These are phyloP conservation scores for Saccharomyces hybrid DNA, from an alignment of 1,139 yeast genomes.

Conservation along the genomic window DNA sequence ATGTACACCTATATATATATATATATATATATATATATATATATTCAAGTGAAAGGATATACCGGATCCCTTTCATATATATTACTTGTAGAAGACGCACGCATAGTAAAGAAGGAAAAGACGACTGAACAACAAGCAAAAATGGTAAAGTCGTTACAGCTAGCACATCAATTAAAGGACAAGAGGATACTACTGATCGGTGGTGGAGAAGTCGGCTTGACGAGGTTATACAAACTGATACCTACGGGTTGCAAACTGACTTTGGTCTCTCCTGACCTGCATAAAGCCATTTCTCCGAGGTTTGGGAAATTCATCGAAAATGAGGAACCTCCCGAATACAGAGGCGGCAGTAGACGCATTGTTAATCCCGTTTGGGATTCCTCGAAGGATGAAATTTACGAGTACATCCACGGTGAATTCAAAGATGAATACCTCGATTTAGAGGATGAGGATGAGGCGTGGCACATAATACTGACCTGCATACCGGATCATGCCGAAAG, in stretches of 20 bases:
- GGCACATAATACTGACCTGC: constrained; percentile 27
- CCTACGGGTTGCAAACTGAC: constrained; percentile 31
- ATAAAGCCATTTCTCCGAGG: constrained; percentile 10
- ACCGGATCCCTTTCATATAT: neutral
- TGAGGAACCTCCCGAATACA: constrained; percentile 3
- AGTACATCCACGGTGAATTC: constrained; percentile 13
- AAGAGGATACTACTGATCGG: constrained; percentile 27
- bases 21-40: neutral
- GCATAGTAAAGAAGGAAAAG: neutral
- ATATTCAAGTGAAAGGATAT: neutral
- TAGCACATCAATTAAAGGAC: constrained; percentile 26
- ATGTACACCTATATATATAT: neutral
- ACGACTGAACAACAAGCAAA: neutral
- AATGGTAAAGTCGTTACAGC: constrained; percentile 17
- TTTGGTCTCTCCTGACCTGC: constrained; percentile 24
- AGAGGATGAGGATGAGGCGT: constrained; percentile 13
- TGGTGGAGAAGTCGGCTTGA: constrained; percentile 30
- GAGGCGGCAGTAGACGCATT: constrained; percentile 2
- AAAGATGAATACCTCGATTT: constrained; percentile 13
- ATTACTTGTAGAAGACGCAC: neutral
- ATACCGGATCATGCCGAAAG: constrained; percentile 24
- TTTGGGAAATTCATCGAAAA: constrained; percentile 8
- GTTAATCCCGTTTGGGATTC: constrained; percentile 4
- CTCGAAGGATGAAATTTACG: constrained; percentile 12
- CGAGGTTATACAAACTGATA: constrained; percentile 25